Evolutionary conservation across 805 yeast species (phyloP).

Genomic region (Dipodascopsis tothii): DNA sequence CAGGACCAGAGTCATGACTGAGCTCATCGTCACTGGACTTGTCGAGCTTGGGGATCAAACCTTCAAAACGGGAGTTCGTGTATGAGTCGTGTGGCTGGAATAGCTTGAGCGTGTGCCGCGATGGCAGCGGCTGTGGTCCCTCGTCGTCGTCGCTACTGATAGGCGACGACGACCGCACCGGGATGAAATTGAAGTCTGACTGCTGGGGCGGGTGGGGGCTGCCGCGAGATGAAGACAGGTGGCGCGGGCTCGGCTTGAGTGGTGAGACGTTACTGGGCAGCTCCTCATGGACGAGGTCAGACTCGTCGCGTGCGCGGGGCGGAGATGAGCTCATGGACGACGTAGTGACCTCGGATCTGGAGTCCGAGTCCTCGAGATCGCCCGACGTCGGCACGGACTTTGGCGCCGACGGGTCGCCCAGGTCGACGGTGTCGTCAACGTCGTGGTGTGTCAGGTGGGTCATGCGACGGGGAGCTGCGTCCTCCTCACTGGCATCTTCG

Average conservation of each 20-base stretch:
- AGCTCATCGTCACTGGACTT: background rate
- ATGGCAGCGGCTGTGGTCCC: background rate
- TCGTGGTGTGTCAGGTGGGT: no score
- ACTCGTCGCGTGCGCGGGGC: no score
- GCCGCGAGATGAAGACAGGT: background rate
- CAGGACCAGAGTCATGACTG: no score
- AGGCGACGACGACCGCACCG: background rate
- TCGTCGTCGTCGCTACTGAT: background rate
- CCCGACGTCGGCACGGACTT: no score
- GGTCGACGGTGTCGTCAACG: no score
- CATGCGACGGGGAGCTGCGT: no score
- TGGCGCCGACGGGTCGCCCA: no score
- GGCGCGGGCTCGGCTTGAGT: background rate
- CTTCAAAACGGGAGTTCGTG: conserved; percentile 26
- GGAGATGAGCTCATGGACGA: no score
- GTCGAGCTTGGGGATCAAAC: conserved; percentile 19
- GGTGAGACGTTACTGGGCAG: background rate
- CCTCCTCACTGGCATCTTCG: background rate
- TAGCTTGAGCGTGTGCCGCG: conserved; percentile 23
- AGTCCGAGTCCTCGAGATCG: no score
- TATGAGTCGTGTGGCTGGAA: conserved; percentile 28
- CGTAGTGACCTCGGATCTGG: no score
- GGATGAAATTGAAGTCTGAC: conserved; percentile 9
- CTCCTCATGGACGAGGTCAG: no score
- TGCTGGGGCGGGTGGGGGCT: conserved; percentile 21